These are phyloP conservation scores for Erigeron canadensis DNA, from an alignment of 129 eudicot species.

Conservation along the genomic window DNA sequence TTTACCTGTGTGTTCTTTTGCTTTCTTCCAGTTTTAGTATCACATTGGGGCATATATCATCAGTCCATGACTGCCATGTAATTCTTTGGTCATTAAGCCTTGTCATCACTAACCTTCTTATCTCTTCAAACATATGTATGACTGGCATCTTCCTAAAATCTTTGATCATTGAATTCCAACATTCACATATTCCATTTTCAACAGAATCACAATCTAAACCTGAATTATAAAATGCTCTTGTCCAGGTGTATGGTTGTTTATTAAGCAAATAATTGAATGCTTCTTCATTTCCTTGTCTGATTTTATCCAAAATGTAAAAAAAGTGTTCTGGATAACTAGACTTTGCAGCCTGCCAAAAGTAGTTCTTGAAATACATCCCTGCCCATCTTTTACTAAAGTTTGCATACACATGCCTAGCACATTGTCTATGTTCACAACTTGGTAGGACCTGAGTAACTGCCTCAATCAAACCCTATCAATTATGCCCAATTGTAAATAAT, in stretches of 20 bases:
- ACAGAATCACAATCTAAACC: not conserved
- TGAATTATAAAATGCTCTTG: not conserved
- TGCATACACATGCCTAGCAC: not conserved
- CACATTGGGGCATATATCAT: not conserved
- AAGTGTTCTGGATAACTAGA: not conserved
- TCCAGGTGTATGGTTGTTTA: not conserved
- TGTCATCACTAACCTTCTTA: not conserved
- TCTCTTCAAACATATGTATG: not conserved
- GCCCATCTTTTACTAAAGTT: not conserved
- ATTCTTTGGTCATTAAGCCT: not conserved
- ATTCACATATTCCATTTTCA: not conserved
- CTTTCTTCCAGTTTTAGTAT: not conserved
- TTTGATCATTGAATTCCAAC: conserved; percentile 2
- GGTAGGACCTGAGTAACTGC: not conserved
- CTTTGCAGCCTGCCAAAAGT: not conserved
- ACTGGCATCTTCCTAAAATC: not conserved
- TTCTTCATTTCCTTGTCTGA: not conserved
- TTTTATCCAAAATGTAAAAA: not conserved
- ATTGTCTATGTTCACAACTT: not conserved
- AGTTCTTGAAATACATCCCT: not conserved
- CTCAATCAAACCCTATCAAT: not conserved
- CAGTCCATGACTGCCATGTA: not conserved
- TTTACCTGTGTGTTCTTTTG: not conserved
- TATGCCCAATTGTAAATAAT: too few species aligned
- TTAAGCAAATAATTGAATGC: not conserved